Percentiles rank a stretch among this genome's conserved stretches.
phyloP scores from a whole-genome alignment of 2,329 filamentous ascomycete genomes.

The Penicillium sp. region DNA sequence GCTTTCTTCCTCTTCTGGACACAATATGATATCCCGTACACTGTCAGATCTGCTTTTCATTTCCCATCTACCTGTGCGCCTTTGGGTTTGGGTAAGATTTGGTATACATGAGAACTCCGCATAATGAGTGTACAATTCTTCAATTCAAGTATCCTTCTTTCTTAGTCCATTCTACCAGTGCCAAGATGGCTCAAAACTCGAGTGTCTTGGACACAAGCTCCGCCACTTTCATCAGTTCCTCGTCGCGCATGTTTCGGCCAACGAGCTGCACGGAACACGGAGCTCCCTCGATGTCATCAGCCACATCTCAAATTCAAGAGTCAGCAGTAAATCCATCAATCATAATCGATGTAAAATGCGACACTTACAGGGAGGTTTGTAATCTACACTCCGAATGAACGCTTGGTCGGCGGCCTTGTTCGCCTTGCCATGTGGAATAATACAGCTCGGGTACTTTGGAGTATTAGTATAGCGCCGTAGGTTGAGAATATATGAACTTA shows the following conservation, averaged over 20 bases:
- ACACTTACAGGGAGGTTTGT: constrained; percentile 15
- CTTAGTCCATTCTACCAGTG: not conserved
- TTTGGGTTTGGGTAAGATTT: not conserved
- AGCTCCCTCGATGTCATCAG: not conserved
- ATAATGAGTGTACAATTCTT: not conserved
- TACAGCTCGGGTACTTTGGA: constrained; percentile 46
- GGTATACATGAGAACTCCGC: not conserved
- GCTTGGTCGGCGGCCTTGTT: constrained; percentile 37
- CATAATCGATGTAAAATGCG: no score
- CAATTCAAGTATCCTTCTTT: not conserved
- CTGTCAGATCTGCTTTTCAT: not conserved
- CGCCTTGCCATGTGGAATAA: constrained; percentile 45
- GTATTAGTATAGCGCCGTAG: not conserved
- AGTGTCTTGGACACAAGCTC: not conserved
- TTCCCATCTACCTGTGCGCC: not conserved
- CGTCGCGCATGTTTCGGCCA: not conserved
- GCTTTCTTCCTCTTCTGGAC: not conserved
- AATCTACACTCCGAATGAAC: constrained; percentile 13
- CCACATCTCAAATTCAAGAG: not conserved
- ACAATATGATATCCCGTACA: not conserved
- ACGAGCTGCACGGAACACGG: not conserved
- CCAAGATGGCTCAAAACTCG: not conserved
- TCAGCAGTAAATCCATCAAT: not conserved
- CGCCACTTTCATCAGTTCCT: not conserved
- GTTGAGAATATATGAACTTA: constrained; percentile 24